phyloP scores from a whole-genome alignment of 169 alveolate species.

The Cryptosporidium viatorum region DNA sequence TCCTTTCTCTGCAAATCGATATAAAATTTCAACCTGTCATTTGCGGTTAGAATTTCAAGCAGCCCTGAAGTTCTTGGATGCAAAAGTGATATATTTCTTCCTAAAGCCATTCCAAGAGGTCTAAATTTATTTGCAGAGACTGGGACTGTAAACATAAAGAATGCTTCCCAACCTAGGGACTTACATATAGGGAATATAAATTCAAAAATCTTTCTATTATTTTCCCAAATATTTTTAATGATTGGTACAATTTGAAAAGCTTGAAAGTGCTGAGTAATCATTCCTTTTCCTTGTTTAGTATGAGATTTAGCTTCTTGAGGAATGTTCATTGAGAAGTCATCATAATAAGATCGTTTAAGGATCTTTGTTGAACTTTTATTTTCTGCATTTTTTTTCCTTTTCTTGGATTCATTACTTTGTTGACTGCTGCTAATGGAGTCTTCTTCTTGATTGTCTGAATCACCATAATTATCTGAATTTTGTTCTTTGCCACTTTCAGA shows the following conservation, averaged over 20 bases:
- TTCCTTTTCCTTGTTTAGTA: slow-evolving; percentile 81
- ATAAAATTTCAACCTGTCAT: slow-evolving; percentile 43
- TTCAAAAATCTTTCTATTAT: slow-evolving; percentile 80
- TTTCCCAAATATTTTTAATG: slow-evolving; percentile 81
- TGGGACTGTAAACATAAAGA: slow-evolving; percentile 85
- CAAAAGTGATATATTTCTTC: slow-evolving; percentile 76
- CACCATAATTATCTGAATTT: not conserved
- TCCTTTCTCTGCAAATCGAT: slow-evolving; percentile 62
- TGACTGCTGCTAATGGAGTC: not conserved
- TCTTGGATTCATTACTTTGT: slow-evolving; percentile 10
- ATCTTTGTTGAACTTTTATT: slow-evolving; percentile 11
- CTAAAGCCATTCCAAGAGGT: slow-evolving; percentile 77
- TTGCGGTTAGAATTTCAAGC: slow-evolving; percentile 82
- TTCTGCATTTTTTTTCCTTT: not conserved
- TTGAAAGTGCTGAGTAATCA: slow-evolving; percentile 82
- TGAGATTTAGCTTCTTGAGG: slow-evolving; percentile 77
- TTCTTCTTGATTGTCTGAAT: not conserved
- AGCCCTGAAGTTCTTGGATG: slow-evolving; percentile 82
- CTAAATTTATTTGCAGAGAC: slow-evolving; percentile 85
- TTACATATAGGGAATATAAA: slow-evolving; percentile 83
- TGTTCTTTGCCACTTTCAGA: slow-evolving; percentile 1
- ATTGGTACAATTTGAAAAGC: slow-evolving; percentile 86
- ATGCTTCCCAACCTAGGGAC: slow-evolving; percentile 79
- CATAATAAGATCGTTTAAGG: slow-evolving; percentile 33
- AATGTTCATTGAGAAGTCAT: slow-evolving; percentile 41